phyloP scores from a whole-genome alignment of 2,329 filamentous ascomycete species.

The Diaporthe citriasiana region DNA sequence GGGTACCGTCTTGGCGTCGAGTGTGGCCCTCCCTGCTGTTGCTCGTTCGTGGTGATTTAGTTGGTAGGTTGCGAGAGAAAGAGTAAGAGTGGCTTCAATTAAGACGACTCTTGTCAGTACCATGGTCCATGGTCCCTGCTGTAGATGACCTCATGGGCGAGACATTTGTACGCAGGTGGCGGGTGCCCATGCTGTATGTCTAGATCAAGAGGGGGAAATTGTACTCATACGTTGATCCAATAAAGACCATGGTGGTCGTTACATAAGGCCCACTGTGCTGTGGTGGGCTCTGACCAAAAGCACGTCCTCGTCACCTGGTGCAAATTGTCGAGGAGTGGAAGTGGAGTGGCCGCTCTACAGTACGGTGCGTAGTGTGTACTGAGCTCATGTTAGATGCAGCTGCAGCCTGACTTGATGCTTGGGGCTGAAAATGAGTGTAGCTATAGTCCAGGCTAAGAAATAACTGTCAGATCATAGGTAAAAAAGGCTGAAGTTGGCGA shows the following conservation, averaged over 20 bases:
- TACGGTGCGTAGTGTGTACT: background rate
- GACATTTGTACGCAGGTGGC: background rate
- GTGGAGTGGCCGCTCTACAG: conserved; percentile 1
- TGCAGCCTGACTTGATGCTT: background rate
- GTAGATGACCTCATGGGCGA: background rate
- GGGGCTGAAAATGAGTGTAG: background rate
- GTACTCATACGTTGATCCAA: background rate
- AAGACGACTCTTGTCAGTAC: background rate
- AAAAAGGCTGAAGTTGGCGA: background rate
- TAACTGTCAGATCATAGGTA: background rate
- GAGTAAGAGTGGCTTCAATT: no score
- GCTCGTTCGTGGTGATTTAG: background rate
- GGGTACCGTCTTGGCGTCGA: background rate
- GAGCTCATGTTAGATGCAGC: background rate
- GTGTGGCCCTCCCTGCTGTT: no score
- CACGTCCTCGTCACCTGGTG: conserved; percentile 7
- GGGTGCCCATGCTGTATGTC: background rate
- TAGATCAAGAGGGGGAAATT: conserved; percentile 16
- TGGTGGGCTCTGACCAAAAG: background rate
- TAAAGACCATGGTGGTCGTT: background rate
- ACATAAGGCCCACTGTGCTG: conserved; percentile 1
- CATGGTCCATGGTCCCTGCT: background rate
- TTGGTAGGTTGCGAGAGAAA: background rate
- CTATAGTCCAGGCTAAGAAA: no score
- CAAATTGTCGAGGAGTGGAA: conserved; percentile 29